Conservation (phyloP, 1,284 basidiomycete species). For the Bjerkandera adusta region DNA sequence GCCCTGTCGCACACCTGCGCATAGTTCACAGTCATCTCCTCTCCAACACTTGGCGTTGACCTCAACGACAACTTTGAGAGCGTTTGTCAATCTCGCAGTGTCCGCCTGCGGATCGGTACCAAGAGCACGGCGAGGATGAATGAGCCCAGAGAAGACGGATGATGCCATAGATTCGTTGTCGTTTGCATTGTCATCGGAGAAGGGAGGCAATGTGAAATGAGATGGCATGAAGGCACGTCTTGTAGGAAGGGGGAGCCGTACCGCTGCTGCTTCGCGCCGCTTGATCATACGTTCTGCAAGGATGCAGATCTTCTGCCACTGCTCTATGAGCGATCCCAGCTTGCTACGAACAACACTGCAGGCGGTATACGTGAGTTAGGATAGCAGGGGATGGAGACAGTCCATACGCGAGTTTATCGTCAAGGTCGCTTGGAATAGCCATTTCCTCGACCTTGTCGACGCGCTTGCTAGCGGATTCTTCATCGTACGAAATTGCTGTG, state of each 20-base stretch:
- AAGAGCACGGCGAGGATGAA: slow-evolving; percentile 20
- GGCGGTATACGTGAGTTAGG: neutral
- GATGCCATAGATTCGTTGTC: slow-evolving; percentile 22
- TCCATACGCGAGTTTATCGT: slow-evolving; percentile 79
- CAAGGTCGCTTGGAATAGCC: slow-evolving; percentile 87
- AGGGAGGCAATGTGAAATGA: slow-evolving; percentile 56
- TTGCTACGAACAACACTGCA: slow-evolving; percentile 67
- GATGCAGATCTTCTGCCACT: slow-evolving; percentile 87
- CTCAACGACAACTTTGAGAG: slow-evolving; percentile 76
- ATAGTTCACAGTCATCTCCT: slow-evolving; percentile 78
- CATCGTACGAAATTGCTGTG: slow-evolving; percentile 70
- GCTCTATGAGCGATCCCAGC: slow-evolving; percentile 75
- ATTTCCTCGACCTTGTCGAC: slow-evolving; percentile 86
- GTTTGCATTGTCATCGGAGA: slow-evolving; percentile 26
- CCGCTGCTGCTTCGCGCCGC: slow-evolving; percentile 84
- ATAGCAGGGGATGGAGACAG: slow-evolving; percentile 9
- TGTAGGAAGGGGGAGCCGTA: slow-evolving; percentile 68
- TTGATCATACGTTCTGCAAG: slow-evolving; percentile 83
- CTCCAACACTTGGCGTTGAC: slow-evolving; percentile 76
- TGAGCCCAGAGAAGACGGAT: slow-evolving; percentile 28
- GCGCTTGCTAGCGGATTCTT: slow-evolving; percentile 81
- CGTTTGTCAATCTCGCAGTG: slow-evolving; percentile 77
- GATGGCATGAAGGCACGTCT: slow-evolving; percentile 59
- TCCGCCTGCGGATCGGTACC: slow-evolving; percentile 63
- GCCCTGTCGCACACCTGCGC: slow-evolving; percentile 76